These are phyloP conservation scores for Peniophora sp. DNA, from an alignment of 1,284 basidiomycete genomes.

Conservation along the genomic window DNA sequence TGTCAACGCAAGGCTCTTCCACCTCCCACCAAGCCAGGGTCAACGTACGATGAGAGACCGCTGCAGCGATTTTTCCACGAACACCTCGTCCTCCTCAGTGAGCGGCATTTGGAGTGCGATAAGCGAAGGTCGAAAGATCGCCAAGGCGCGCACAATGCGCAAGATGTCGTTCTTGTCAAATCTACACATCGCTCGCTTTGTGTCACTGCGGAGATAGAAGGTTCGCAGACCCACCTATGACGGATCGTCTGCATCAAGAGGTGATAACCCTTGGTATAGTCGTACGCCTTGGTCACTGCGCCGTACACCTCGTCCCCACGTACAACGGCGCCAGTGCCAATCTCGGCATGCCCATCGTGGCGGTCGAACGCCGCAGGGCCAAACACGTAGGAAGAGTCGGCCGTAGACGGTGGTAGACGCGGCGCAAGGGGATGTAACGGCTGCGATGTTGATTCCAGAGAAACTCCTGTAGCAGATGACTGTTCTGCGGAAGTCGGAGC, in stretches of 20 bases:
- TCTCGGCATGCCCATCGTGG: neutral
- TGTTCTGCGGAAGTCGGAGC: neutral
- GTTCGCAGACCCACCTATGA: slow-evolving; percentile 52
- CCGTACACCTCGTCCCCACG: slow-evolving; percentile 47
- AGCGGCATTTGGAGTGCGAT: slow-evolving; percentile 96
- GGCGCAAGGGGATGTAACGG: slow-evolving; percentile 11
- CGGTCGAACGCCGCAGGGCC: slow-evolving; percentile 1
- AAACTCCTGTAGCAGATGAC: neutral
- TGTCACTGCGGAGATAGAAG: slow-evolving; percentile 2
- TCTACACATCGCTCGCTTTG: slow-evolving; percentile 28
- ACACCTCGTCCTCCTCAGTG: slow-evolving; percentile 88
- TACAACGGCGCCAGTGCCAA: slow-evolving; percentile 7
- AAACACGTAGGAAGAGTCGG: slow-evolving; percentile 12
- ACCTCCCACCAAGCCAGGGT: no score
- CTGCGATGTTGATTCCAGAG: slow-evolving; percentile 2
- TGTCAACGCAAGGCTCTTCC: neutral
- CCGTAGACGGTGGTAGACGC: slow-evolving; percentile 11
- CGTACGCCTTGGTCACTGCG: slow-evolving; percentile 74
- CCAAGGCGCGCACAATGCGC: slow-evolving; percentile 88
- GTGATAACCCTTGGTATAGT: slow-evolving; percentile 92
- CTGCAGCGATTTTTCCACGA: slow-evolving; percentile 94
- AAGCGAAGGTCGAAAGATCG: slow-evolving; percentile 90
- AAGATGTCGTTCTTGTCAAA: slow-evolving; percentile 96
- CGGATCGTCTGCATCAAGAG: slow-evolving; percentile 89
- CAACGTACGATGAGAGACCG: slow-evolving; percentile 76